These are phyloP conservation scores for Miscanthus sacchariflorus DNA, from an alignment of 202 grass and related monocot species.

Conservation along the genomic window DNA sequence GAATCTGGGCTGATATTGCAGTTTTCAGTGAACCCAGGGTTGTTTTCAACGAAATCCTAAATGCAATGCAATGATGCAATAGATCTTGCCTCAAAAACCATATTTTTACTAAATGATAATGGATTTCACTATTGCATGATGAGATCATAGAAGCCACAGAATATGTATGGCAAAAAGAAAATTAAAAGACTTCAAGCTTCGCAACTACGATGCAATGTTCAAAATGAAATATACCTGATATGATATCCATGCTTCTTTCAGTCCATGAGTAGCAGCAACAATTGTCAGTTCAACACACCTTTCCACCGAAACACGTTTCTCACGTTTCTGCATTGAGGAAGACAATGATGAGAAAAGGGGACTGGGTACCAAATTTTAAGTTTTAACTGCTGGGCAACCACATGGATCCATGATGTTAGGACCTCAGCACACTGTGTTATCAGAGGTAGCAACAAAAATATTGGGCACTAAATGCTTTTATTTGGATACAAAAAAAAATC, in stretches of 20 bases:
- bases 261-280: constrained; percentile 89
- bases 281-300: constrained; percentile 93
- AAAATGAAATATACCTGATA: constrained; percentile 76
- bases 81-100: background rate
- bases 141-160: background rate
- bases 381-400: constrained; percentile 5
- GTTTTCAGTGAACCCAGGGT: background rate
- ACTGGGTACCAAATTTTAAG: background rate
- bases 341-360: constrained; percentile 19
- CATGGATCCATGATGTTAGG: constrained; percentile 21
- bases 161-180: background rate
- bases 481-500: background rate
- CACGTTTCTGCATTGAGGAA: constrained; percentile 63
- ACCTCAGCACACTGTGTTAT: background rate
- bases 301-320: constrained; percentile 88
- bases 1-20: background rate
- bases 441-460: background rate
- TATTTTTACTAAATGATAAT: background rate
- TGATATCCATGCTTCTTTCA: constrained; percentile 99
- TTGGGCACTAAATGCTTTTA: background rate
- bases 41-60: background rate
- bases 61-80: background rate
- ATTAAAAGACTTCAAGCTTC: background rate
- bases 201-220: background rate
- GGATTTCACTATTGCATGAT: background rate